These are phyloP conservation scores for Eucalyptus erythrocorys DNA, from an alignment of 345 rosid genomes.

Conservation along the genomic window DNA sequence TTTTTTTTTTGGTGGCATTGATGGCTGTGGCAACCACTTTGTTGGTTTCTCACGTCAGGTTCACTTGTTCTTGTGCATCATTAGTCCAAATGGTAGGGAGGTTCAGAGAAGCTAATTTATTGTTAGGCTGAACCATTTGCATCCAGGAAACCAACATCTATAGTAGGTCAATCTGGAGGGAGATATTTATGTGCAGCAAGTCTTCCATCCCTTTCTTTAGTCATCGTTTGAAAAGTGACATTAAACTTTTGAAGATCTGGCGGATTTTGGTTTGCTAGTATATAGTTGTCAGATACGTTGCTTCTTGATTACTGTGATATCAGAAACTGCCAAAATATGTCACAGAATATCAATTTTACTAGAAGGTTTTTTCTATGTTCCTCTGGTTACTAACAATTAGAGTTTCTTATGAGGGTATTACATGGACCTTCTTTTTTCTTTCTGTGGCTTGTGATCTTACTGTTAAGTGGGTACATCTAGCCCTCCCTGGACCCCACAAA, in stretches of 20 bases:
- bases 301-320: too few relatives aligned
- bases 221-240: neutral
- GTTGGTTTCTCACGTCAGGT: neutral
- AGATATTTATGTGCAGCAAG: neutral
- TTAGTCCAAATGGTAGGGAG: neutral
- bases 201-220: neutral
- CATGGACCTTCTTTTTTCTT: too few relatives aligned
- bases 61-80: neutral
- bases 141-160: neutral
- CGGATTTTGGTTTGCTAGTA: neutral
- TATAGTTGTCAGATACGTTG: neutral
- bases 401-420: too few relatives aligned
- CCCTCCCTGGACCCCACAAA: too few relatives aligned
- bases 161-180: neutral
- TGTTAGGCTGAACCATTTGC: neutral
- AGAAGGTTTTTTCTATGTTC: too few relatives aligned
- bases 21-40: neutral
- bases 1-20: neutral
- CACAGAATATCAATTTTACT: too few relatives aligned
- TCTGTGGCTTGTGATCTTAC: too few relatives aligned
- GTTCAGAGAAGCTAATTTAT: neutral
- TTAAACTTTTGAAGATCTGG: neutral
- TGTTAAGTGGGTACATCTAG: too few relatives aligned
- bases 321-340: too few relatives aligned
- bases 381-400: too few relatives aligned